Percentiles rank a stretch among this genome's conserved stretches.
Conservation (phyloP, 805 yeast genomes). For the Cyberlindnera maritima region DNA sequence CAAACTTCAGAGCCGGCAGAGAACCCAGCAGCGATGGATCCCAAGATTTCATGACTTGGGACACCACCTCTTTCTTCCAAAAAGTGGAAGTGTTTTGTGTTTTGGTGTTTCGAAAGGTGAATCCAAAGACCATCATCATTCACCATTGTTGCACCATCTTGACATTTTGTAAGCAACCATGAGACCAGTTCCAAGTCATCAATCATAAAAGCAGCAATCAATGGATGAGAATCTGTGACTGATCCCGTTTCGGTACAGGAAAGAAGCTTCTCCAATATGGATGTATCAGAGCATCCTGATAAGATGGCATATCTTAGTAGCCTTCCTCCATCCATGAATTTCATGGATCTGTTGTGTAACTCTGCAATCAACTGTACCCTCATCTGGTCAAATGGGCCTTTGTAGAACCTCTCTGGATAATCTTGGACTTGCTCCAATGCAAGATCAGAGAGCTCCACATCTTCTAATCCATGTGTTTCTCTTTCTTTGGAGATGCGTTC, state of each 20-base stretch:
- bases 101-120: slow-evolving; percentile 7
- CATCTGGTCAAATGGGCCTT: slow-evolving; percentile 8
- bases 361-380: slow-evolving; percentile 6
- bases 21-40: slow-evolving; percentile 1
- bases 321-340: slow-evolving; percentile 9
- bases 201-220: slow-evolving; percentile 18
- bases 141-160: slow-evolving; percentile 10
- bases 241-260: slow-evolving; percentile 8
- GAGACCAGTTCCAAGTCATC: slow-evolving; percentile 10
- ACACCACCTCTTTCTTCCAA: slow-evolving; percentile 22
- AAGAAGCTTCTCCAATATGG: slow-evolving; percentile 3
- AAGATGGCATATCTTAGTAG: slow-evolving; percentile 12
- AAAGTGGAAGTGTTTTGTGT: slow-evolving; percentile 11
- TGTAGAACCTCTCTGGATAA: slow-evolving; percentile 19
- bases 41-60: slow-evolving; percentile 22
- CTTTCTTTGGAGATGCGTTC: slow-evolving; percentile 22
- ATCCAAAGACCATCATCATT: slow-evolving; percentile 24
- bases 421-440: slow-evolving; percentile 15
- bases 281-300: background rate
- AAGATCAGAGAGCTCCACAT: slow-evolving; percentile 14
- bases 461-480: slow-evolving; percentile 5
- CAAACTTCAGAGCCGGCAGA: background rate
- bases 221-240: slow-evolving; percentile 11
- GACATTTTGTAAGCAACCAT: slow-evolving; percentile 18
- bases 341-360: slow-evolving; percentile 10